These are phyloP conservation scores for Aspergillus calidoustus DNA, from an alignment of 2,329 filamentous ascomycete species.

Conservation along the genomic window DNA sequence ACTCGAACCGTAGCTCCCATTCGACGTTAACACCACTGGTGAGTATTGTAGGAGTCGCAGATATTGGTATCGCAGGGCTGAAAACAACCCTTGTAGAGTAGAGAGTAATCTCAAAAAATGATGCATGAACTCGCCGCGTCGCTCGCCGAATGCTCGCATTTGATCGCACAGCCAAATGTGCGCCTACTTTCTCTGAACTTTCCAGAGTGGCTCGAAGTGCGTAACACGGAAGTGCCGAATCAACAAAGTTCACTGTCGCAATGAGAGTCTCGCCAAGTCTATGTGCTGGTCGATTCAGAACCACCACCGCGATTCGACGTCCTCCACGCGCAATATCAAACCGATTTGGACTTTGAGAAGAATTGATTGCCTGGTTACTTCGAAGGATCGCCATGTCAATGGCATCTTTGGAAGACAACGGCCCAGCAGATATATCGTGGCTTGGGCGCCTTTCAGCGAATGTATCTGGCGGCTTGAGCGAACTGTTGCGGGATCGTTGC, in stretches of 20 bases:
- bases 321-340: conserved; percentile 95
- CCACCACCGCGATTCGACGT: conserved; percentile 87
- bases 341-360: conserved; percentile 82
- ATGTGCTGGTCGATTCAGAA: conserved; percentile 85
- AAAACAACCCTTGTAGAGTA: conserved; percentile 82
- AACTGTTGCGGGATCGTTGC: conserved; percentile 57
- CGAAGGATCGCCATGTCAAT: conserved; percentile 90
- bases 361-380: conserved; percentile 69
- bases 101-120: conserved; percentile 78
- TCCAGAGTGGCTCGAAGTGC: conserved; percentile 84
- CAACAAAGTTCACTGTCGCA: conserved; percentile 80
- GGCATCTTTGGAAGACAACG: conserved; percentile 73
- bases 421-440: conserved; percentile 57
- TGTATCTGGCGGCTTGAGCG: conserved; percentile 68
- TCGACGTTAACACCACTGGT: conserved; percentile 85
- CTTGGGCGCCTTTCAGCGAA: conserved; percentile 66
- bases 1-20: conserved; percentile 90
- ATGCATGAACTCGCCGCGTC: conserved; percentile 79
- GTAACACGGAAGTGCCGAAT: conserved; percentile 80
- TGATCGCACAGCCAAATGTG: conserved; percentile 79
- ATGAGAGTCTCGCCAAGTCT: conserved; percentile 85
- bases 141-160: conserved; percentile 84
- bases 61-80: conserved; percentile 78
- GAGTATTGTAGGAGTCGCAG: conserved; percentile 86
- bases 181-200: conserved; percentile 81